Conservation (phyloP, 768 basidiomycete genomes). For the Filobasidium wieringae region DNA sequence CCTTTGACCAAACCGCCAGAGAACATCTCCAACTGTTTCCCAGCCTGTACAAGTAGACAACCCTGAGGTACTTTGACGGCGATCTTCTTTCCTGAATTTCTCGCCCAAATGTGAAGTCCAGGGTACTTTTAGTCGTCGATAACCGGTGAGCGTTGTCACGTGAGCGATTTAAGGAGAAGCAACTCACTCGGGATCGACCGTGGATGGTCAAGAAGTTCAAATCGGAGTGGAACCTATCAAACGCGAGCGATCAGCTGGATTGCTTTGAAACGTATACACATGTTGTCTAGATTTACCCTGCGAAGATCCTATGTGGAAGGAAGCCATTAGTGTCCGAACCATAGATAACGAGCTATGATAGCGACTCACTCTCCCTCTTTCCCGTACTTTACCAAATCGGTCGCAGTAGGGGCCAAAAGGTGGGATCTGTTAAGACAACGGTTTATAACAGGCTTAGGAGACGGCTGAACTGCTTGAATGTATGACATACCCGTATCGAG, state of each 20-base stretch:
- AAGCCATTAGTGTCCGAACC: not conserved
- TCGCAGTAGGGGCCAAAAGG: constrained; percentile 84
- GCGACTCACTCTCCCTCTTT: constrained; percentile 44
- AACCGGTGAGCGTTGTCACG: constrained; percentile 49
- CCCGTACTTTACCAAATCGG: constrained; percentile 70
- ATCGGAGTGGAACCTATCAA: constrained; percentile 89
- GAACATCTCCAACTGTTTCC: constrained; percentile 85
- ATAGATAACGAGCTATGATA: constrained; percentile 21
- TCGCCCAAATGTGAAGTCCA: constrained; percentile 85
- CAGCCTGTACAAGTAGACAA: constrained; percentile 81
- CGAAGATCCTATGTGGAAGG: constrained; percentile 7
- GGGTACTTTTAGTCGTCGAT: constrained; percentile 45
- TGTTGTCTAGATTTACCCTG: not conserved
- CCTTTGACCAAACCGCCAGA: constrained; percentile 57
- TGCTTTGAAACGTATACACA: not conserved
- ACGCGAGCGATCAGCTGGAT: constrained; percentile 44
- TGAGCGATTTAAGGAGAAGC: constrained; percentile 14
- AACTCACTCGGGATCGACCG: constrained; percentile 29
- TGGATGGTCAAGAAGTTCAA: constrained; percentile 62
- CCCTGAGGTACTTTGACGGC: constrained; percentile 73
- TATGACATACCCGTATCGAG: constrained; percentile 62
- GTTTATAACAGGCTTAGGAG: too few species aligned
- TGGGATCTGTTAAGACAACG: constrained; percentile 52
- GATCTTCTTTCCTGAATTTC: constrained; percentile 83
- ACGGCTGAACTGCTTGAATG: too few species aligned